Conservation (phyloP, 352 stramenopile species). For the Blastocystis sp. region DNA sequence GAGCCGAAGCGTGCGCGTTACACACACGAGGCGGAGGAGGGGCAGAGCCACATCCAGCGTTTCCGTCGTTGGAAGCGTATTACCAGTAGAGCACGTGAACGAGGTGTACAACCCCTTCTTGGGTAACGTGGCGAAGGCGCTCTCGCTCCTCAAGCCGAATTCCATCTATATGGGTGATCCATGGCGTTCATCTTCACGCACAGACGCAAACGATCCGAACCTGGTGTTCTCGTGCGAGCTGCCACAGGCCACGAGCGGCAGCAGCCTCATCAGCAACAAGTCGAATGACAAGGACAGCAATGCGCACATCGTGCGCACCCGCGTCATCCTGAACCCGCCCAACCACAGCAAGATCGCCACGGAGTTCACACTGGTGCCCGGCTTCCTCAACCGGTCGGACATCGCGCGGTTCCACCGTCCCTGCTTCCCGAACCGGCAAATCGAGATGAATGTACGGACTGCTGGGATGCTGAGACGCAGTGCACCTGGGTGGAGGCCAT, state of each 20-base stretch:
- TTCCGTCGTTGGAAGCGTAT: not conserved
- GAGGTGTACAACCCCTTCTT: conserved; percentile 47
- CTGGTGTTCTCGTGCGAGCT: conserved; percentile 51
- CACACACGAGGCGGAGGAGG: not conserved
- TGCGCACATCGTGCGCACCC: not conserved
- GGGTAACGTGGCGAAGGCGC: not conserved
- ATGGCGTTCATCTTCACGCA: not conserved
- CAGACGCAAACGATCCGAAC: conserved; percentile 61
- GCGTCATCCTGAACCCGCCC: conserved; percentile 52
- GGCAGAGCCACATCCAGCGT: not conserved
- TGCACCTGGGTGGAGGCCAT: conserved; percentile 11
- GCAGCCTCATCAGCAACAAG: not conserved
- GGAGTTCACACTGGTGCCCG: conserved; percentile 32
- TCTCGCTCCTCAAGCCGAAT: not conserved
- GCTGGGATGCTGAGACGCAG: not conserved
- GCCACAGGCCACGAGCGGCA: not conserved
- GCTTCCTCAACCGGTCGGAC: conserved; percentile 17
- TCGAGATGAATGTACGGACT: conserved; percentile 11
- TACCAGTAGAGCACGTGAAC: not conserved
- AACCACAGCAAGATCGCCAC: conserved; percentile 63
- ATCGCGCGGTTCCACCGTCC: conserved; percentile 56
- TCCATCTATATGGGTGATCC: conserved; percentile 41
- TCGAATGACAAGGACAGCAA: conserved; percentile 18
- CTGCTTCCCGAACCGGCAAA: conserved; percentile 25
- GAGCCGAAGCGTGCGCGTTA: not conserved